These are phyloP conservation scores for Magnolia officinalis DNA, from an alignment of 164 flowering plant species.

Conservation along the genomic window DNA sequence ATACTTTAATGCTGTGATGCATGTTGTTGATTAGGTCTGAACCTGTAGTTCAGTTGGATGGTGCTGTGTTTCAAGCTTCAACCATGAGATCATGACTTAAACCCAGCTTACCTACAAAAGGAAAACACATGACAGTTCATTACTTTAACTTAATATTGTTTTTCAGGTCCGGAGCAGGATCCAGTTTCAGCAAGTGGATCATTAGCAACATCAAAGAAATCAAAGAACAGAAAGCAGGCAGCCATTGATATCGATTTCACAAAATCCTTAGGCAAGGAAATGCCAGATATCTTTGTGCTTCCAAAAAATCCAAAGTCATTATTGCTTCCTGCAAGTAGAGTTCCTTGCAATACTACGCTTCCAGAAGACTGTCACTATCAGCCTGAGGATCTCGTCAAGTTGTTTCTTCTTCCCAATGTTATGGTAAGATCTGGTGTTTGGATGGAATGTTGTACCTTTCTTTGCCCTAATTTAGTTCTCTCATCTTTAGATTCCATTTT, in stretches of 20 bases:
- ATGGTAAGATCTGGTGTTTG: conserved; percentile 45
- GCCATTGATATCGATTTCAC: conserved; percentile 66
- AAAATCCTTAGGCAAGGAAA: conserved; percentile 51
- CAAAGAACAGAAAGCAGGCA: conserved; percentile 50
- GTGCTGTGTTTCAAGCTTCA: too few species aligned
- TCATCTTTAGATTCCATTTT: conserved; percentile 7
- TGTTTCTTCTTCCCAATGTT: conserved; percentile 79
- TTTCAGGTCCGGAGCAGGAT: conserved; percentile 45
- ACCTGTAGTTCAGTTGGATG: too few species aligned
- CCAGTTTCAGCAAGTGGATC: conserved; percentile 39
- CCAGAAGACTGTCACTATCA: conserved; percentile 99
- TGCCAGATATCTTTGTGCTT: conserved; percentile 64
- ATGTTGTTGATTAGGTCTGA: not conserved
- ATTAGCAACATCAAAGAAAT: conserved; percentile 40
- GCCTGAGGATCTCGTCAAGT: conserved; percentile 90
- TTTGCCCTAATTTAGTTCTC: not conserved
- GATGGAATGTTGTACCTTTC: not conserved
- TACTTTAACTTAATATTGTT: conserved; percentile 5
- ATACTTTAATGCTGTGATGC: not conserved
- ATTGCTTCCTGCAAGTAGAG: conserved; percentile 62
- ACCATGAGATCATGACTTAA: not conserved
- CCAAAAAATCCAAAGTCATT: conserved; percentile 80
- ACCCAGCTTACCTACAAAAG: not conserved
- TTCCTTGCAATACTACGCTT: conserved; percentile 52
- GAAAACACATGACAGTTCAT: not conserved